These are phyloP conservation scores for Teunomyces lycoperdinae DNA, from an alignment of 805 yeast genomes.

Conservation along the genomic window DNA sequence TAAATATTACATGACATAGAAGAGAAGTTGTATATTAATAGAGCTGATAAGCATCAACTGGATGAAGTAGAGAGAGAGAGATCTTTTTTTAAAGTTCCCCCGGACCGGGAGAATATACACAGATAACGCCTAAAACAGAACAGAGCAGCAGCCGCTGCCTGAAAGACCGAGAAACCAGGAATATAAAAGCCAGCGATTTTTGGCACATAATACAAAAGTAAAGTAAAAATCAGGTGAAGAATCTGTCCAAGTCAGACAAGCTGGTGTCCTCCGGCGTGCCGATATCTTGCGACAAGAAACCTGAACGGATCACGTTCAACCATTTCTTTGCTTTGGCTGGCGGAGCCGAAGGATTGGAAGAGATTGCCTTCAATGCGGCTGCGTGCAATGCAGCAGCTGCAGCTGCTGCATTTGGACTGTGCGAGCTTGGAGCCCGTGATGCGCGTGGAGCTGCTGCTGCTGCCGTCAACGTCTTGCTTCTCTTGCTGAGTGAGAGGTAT, in stretches of 20 bases:
- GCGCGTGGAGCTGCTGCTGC: conserved; percentile 84
- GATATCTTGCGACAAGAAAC: conserved; percentile 75
- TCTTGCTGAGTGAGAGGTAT: conserved; percentile 48
- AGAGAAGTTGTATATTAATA: not conserved
- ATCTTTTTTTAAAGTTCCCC: not conserved
- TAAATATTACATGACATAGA: conserved; percentile 77
- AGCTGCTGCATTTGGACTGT: conserved; percentile 63
- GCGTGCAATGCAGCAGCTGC: conserved; percentile 75
- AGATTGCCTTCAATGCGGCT: conserved; percentile 55
- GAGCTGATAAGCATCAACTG: not conserved
- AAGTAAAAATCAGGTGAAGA: conserved; percentile 21
- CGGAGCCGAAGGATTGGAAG: conserved; percentile 16
- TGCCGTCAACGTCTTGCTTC: conserved; percentile 56
- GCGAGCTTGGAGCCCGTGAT: conserved; percentile 57
- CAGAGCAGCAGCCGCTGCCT: not conserved
- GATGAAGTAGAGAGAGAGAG: not conserved
- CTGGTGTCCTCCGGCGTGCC: conserved; percentile 77
- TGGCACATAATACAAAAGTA: not conserved
- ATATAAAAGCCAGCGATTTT: not conserved
- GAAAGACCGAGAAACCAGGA: not conserved
- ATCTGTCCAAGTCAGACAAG: conserved; percentile 57
- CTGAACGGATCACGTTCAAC: conserved; percentile 71
- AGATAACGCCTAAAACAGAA: not conserved
- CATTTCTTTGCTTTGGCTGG: conserved; percentile 45
- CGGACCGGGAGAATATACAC: not conserved